Evolutionary conservation across 371 early-diverging fungal species (phyloP), one percentile per base, ranked within the genome.

Genomic region (Fennellomyces sp.): DNA sequence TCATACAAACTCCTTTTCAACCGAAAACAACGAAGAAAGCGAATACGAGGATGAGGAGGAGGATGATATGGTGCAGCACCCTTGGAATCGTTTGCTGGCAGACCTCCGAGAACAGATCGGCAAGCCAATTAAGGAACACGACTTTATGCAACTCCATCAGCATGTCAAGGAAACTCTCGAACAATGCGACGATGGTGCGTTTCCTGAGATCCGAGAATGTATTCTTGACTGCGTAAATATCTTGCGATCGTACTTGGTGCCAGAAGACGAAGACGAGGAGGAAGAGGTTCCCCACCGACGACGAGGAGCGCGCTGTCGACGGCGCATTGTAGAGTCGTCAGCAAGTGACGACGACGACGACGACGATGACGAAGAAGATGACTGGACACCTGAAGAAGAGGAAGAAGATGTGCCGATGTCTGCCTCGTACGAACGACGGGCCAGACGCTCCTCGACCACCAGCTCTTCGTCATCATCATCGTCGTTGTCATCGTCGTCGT

Each of bases 1-100:
- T 3, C 52, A 30, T 39, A 39, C n/a, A 26, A 36, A 27, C 2
- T 10, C 6, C 2, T 33, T 21, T 28, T 26, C 55, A 25, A 3
- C 55, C 15, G n/a, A 41, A 11, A 30, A 56, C 21, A 28, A 39
- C 28, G 45, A 11, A 17, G 27, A 42, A 6, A 19, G 23, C 8
- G 56, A 65, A 2, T 54, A 65, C 11, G 60, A 60, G 2, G 50
- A 50, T 12, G 64, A 64, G 5, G 48, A 45, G 30, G 56, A 56
- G 10, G 64, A 63, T 5, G 59, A 49, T 13, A 52, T 53, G 10
- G 28, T 36, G 15, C 29, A 39, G 15, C 47, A 47, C 29, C 56
- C 56, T 12, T 30, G 29, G 29, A 47, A 17, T 41, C 42, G 29
- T 15, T 26, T 56, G 3, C 28, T 54, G 27, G 38, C n/a, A 2